A percentile compares a stretch with the other conserved stretches of the same genome.
Evolutionary conservation across 495 filamentous ascomycete species (phyloP).

Genomic region (Pyrenula aspistea): DNA sequence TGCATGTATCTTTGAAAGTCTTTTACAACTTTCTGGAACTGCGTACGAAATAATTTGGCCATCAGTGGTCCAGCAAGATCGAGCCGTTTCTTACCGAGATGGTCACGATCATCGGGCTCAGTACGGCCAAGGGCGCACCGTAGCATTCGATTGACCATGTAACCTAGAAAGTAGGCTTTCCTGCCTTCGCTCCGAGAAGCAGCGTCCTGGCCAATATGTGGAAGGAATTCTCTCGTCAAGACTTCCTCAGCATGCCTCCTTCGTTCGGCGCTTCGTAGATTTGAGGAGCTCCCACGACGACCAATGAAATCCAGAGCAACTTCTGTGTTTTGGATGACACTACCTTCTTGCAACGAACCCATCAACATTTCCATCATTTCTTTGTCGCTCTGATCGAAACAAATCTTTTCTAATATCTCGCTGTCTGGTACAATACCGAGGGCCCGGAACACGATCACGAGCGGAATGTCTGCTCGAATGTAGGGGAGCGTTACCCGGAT

Average conservation of each 20-base stretch:
- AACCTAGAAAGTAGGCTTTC: constrained; percentile 97
- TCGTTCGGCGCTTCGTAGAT: constrained; percentile 63
- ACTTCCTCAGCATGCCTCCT: constrained; percentile 87
- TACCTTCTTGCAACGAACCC: constrained; percentile 91
- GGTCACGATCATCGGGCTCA: constrained; percentile 93
- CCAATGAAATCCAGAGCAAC: constrained; percentile 95
- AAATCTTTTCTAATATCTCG: constrained; percentile 95
- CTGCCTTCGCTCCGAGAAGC: constrained; percentile 72
- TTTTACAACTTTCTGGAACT: constrained; percentile 76
- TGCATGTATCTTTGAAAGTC: constrained; percentile 86
- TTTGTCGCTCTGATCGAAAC: constrained; percentile 87
- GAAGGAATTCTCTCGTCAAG: constrained; percentile 91
- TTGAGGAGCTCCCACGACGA: constrained; percentile 66
- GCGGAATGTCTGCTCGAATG: constrained; percentile 84
- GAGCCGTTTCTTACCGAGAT: constrained; percentile 96
- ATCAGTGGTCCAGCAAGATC: constrained; percentile 91
- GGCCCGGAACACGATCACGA: constrained; percentile 89
- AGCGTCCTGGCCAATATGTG: constrained; percentile 90
- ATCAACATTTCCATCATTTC: constrained; percentile 97
- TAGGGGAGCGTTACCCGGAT: constrained; percentile 85
- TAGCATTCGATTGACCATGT: constrained; percentile 92
- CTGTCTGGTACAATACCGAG: constrained; percentile 94
- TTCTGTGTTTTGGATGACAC: constrained; percentile 89
- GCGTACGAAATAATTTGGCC: constrained; percentile 79
- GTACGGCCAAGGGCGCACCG: constrained; percentile 83